Evolutionary conservation across 768 basidiomycete species (phyloP).

Genomic region (Rhizopogon salebrosus): DNA sequence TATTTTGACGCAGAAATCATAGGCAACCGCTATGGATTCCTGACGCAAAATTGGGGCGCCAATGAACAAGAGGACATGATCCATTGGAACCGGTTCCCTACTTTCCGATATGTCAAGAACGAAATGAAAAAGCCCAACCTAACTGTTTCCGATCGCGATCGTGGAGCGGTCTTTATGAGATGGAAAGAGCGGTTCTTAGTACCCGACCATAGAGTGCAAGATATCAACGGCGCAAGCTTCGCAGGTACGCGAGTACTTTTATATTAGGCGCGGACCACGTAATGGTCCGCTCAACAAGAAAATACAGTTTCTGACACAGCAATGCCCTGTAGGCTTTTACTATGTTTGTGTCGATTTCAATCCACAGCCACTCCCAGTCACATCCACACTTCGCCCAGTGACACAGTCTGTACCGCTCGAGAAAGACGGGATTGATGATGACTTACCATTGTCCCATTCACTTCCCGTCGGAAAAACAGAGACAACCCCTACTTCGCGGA

Average conservation of each 20-base stretch:
- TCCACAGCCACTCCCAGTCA: slow-evolving; percentile 43
- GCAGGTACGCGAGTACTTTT: slow-evolving; percentile 56
- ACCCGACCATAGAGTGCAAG: slow-evolving; percentile 89
- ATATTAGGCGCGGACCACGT: neutral
- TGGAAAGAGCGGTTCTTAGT: slow-evolving; percentile 97
- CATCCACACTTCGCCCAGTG: slow-evolving; percentile 25
- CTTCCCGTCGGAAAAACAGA: slow-evolving; percentile 32
- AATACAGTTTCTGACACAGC: slow-evolving; percentile 12
- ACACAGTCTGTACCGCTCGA: slow-evolving; percentile 33
- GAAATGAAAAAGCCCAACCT: slow-evolving; percentile 75
- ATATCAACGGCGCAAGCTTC: slow-evolving; percentile 93
- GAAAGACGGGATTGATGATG: slow-evolving; percentile 20
- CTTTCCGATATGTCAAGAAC: slow-evolving; percentile 75
- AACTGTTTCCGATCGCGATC: slow-evolving; percentile 72
- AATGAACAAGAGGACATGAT: slow-evolving; percentile 87
- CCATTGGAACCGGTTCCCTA: slow-evolving; percentile 92
- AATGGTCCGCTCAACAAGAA: neutral
- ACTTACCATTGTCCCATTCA: slow-evolving; percentile 23
- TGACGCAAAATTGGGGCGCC: slow-evolving; percentile 89
- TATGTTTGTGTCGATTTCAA: slow-evolving; percentile 94
- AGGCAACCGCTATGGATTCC: slow-evolving; percentile 83
- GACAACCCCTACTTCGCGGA: slow-evolving; percentile 30
- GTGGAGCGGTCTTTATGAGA: slow-evolving; percentile 87
- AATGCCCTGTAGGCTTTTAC: slow-evolving; percentile 67
- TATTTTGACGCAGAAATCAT: slow-evolving; percentile 98